Evolutionary conservation across 176 grass and related monocot species (phyloP).

Genomic region (Carex littledalei): DNA sequence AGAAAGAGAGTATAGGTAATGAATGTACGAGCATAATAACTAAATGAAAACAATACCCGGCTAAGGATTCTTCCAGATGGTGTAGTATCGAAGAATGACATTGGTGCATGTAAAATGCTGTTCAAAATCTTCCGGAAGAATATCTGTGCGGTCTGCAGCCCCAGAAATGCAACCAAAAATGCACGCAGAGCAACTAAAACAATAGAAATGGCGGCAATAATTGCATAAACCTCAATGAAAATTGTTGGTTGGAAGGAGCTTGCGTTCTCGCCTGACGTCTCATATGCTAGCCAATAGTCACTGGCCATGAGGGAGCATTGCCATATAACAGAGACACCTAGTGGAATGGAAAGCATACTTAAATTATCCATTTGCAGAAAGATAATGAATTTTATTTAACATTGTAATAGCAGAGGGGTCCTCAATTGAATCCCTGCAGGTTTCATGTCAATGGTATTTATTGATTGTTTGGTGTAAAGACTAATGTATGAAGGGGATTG

Average conservation of each 20-base stretch:
- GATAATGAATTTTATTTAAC: background rate
- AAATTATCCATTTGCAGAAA: background rate
- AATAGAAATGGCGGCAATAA: slow-evolving; percentile 38
- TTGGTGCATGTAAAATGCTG: slow-evolving; percentile 89
- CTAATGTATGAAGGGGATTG: background rate
- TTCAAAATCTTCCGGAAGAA: slow-evolving; percentile 88
- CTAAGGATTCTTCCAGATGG: slow-evolving; percentile 95
- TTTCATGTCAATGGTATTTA: background rate
- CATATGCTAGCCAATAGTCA: slow-evolving; percentile 88
- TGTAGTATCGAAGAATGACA: slow-evolving; percentile 97
- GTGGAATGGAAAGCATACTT: background rate
- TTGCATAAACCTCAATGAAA: slow-evolving; percentile 67
- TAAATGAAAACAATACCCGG: slow-evolving; percentile 44
- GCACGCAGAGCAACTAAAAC: slow-evolving; percentile 42
- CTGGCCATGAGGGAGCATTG: slow-evolving; percentile 60
- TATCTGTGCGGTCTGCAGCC: slow-evolving; percentile 58
- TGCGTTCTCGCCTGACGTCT: slow-evolving; percentile 51
- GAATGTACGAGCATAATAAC: background rate
- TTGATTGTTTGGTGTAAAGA: background rate
- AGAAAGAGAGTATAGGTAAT: background rate
- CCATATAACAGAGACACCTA: slow-evolving; percentile 40
- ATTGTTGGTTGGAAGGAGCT: slow-evolving; percentile 36
- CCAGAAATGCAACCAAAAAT: slow-evolving; percentile 59
- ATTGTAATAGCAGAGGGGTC: background rate
- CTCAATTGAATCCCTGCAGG: background rate